These are phyloP conservation scores for Teunomyces stri DNA, from an alignment of 805 yeast genomes.

Conservation along the genomic window DNA sequence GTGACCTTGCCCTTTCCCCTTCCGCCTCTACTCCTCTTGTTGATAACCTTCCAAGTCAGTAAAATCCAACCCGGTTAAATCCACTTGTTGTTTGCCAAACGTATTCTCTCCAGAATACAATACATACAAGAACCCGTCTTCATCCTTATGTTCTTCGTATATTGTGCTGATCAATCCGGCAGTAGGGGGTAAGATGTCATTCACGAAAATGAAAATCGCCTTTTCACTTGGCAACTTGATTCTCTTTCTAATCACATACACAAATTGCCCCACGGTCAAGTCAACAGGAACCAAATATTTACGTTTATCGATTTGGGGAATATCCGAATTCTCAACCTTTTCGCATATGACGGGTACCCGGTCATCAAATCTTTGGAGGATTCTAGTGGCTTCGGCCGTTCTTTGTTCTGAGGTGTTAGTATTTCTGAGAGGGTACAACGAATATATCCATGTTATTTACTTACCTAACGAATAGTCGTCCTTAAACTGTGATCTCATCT, in stretches of 20 bases:
- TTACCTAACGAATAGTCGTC: constrained; percentile 93
- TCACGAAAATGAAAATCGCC: constrained; percentile 96
- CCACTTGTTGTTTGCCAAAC: constrained; percentile 55
- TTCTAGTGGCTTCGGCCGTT: constrained; percentile 90
- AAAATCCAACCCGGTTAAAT: background rate
- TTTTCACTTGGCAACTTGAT: constrained; percentile 94
- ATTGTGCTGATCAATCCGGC: constrained; percentile 95
- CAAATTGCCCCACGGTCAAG: constrained; percentile 96
- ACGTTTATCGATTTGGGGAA: constrained; percentile 94
- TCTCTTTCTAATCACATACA: constrained; percentile 94
- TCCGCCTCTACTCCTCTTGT: background rate
- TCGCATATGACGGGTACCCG: constrained; percentile 97
- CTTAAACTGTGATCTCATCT: constrained; percentile 88
- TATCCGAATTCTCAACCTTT: constrained; percentile 93
- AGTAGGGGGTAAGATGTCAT: constrained; percentile 96
- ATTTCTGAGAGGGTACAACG: background rate
- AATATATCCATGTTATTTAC: constrained; percentile 25
- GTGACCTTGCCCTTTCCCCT: background rate
- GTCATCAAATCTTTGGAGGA: constrained; percentile 82
- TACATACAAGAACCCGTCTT: constrained; percentile 95
- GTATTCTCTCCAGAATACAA: constrained; percentile 97
- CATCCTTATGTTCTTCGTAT: constrained; percentile 95
- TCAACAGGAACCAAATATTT: constrained; percentile 96
- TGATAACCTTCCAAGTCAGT: background rate
- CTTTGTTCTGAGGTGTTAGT: constrained; percentile 62